A percentile compares a stretch with the other conserved stretches of the same genome.
Conservation (phyloP, 2,329 filamentous ascomycete species). For the Fusarium hainanense region DNA sequence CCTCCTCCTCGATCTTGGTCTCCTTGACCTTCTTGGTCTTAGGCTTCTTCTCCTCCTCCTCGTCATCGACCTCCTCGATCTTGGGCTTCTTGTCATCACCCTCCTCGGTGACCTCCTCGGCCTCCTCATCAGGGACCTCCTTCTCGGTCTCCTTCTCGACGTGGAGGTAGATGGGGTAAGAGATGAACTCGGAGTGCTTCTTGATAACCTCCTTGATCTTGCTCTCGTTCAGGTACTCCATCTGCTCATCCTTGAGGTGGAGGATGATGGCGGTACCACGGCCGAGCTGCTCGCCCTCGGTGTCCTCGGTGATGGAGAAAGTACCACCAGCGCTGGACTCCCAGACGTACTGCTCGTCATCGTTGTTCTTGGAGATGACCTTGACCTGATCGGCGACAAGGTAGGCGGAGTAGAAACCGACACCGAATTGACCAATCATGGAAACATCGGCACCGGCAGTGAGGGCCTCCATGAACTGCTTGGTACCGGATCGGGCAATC, state of each 20-base stretch:
- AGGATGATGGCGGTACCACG: conserved; percentile 98
- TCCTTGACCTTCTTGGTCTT: conserved; percentile 99
- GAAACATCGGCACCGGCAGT: conserved; percentile 98
- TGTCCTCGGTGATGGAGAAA: conserved; percentile 92
- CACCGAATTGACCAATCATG: conserved; percentile 99
- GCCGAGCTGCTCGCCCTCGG: conserved; percentile 88
- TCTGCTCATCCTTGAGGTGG: conserved; percentile 99
- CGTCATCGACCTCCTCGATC: conserved; percentile 91
- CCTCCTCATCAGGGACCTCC: conserved; percentile 96
- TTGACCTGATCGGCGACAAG: conserved; percentile 97
- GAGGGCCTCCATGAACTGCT: conserved; percentile 99
- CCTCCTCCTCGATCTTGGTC: conserved; percentile 98
- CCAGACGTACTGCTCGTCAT: conserved; percentile 99
- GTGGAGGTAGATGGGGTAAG: conserved; percentile 99
- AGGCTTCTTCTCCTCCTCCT: conserved; percentile 90
- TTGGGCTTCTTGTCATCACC: conserved; percentile 94
- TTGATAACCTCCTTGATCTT: conserved; percentile 99
- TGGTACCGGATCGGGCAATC: conserved; percentile 98
- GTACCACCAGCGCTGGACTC: conserved; percentile 97
- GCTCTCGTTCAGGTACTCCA: conserved; percentile 97
- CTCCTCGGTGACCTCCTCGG: conserved; percentile 69
- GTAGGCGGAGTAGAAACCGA: conserved; percentile 99
- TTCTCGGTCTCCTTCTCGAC: conserved; percentile 99
- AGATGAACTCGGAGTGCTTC: conserved; percentile 99
- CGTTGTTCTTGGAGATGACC: conserved; percentile 98